A percentile compares a stretch with the other conserved stretches of the same genome.
Evolutionary conservation across 2,329 filamentous ascomycete genomes (phyloP).

Genomic region (Scolecobasidium constrictum): DNA sequence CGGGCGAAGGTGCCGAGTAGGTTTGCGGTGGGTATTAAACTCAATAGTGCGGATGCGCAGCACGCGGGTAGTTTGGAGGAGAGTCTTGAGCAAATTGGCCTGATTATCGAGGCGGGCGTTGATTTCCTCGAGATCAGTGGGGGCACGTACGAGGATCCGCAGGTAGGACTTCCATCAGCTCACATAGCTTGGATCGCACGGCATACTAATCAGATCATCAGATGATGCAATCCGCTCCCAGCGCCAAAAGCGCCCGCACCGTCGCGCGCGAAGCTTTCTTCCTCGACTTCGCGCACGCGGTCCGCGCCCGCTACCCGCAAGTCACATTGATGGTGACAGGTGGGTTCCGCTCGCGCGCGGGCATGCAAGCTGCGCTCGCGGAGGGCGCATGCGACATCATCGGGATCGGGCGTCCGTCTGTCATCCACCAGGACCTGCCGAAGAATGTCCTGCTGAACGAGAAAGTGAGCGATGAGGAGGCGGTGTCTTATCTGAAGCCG

Average conservation of each 20-base stretch:
- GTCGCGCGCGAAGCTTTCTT: slow-evolving; percentile 49
- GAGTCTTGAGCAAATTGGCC: slow-evolving; percentile 27
- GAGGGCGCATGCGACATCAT: slow-evolving; percentile 46
- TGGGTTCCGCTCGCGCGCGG: slow-evolving; percentile 42
- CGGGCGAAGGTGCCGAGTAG: slow-evolving; percentile 17
- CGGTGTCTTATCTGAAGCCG: background rate
- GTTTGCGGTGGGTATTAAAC: slow-evolving; percentile 1
- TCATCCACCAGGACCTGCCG: slow-evolving; percentile 39
- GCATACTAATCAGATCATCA: background rate
- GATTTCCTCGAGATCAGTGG: slow-evolving; percentile 50
- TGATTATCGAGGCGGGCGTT: slow-evolving; percentile 38
- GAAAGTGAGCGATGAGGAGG: slow-evolving; percentile 1
- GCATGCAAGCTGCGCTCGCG: slow-evolving; percentile 45
- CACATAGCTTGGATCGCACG: background rate
- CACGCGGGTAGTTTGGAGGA: background rate
- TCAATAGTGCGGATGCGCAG: slow-evolving; percentile 1
- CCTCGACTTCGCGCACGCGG: slow-evolving; percentile 45
- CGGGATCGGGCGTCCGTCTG: slow-evolving; percentile 44
- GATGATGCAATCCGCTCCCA: slow-evolving; percentile 4
- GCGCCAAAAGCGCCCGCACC: slow-evolving; percentile 39
- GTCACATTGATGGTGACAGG: slow-evolving; percentile 50
- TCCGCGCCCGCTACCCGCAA: slow-evolving; percentile 36
- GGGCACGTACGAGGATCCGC: slow-evolving; percentile 43
- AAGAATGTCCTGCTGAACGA: slow-evolving; percentile 35
- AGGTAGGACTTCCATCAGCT: background rate